Conservation (phyloP, 1,284 basidiomycete species). For the Puccinia polysora region DNA sequence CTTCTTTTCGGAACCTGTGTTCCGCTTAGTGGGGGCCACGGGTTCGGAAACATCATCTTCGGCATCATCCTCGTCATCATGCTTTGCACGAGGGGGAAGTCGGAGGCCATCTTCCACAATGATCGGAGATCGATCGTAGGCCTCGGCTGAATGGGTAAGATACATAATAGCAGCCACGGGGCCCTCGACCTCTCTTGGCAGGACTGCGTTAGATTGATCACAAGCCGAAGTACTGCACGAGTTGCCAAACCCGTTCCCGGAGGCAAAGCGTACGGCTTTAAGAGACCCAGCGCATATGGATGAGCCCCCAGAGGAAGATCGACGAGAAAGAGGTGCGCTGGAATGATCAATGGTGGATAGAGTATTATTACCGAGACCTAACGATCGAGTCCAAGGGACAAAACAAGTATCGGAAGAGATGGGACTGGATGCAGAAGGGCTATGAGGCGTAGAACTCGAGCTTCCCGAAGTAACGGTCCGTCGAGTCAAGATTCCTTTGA, state of each 20-base stretch:
- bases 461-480: neutral
- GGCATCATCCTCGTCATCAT: constrained; percentile 11
- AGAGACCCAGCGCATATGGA: neutral
- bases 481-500: constrained; percentile 27
- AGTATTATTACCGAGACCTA: neutral
- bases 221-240: neutral
- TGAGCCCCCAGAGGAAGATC: constrained; percentile 13
- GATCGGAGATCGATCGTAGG: constrained; percentile 33
- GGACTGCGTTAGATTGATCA: neutral
- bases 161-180: constrained; percentile 40
- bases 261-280: constrained; percentile 34
- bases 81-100: constrained; percentile 21
- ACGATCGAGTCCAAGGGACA: neutral
- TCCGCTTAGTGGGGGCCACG: neutral
- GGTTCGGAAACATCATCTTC: neutral
- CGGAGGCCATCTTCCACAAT: constrained; percentile 27
- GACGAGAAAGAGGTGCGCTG: constrained; percentile 23
- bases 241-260: constrained; percentile 6
- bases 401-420: constrained; percentile 4
- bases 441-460: neutral
- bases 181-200: constrained; percentile 3
- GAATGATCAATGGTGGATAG: neutral
- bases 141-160: constrained; percentile 36
- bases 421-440: neutral
- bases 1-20: neutral